These are phyloP conservation scores for Zygnema cylindricum DNA, from an alignment of 139 green algal species.

Conservation along the genomic window DNA sequence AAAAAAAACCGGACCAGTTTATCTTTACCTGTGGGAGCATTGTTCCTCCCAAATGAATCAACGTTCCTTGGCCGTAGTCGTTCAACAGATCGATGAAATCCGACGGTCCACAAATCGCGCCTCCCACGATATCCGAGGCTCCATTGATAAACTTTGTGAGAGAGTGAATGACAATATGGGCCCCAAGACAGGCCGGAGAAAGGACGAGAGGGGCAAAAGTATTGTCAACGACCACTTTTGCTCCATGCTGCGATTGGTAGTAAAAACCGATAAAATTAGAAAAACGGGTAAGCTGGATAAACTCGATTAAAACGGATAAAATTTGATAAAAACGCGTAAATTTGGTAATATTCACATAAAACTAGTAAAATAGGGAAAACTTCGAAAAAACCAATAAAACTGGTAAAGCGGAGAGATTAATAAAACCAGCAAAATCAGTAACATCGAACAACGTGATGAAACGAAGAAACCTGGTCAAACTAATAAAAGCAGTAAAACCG, in stretches of 20 bases:
- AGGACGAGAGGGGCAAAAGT: constrained; percentile 76
- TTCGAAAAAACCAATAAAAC: too few relatives aligned
- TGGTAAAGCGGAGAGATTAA: too few relatives aligned
- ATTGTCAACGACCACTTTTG: constrained; percentile 78
- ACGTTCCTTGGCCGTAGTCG: constrained; percentile 70
- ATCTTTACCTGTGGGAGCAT: constrained; percentile 69
- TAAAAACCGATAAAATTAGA: too few relatives aligned
- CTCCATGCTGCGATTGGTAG: constrained; percentile 30
- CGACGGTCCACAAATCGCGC: constrained; percentile 55
- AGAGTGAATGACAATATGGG: constrained; percentile 77
- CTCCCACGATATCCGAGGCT: constrained; percentile 75
- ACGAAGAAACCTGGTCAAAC: too few relatives aligned
- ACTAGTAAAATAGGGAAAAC: too few relatives aligned
- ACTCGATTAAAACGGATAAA: too few relatives aligned
- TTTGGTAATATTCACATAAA: too few relatives aligned
- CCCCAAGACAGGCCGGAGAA: constrained; percentile 66
- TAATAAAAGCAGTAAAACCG: too few relatives aligned
- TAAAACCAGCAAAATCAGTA: too few relatives aligned
- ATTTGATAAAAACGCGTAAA: too few relatives aligned
- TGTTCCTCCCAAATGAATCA: constrained; percentile 79
- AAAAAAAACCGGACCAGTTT: not conserved
- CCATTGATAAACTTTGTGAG: constrained; percentile 82
- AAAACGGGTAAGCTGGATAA: too few relatives aligned
- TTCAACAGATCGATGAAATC: constrained; percentile 72
- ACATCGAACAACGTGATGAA: too few relatives aligned